Base-by-base conservation (phyloP, 768 basidiomycete species). In the Tulasnella sp. region DNA sequence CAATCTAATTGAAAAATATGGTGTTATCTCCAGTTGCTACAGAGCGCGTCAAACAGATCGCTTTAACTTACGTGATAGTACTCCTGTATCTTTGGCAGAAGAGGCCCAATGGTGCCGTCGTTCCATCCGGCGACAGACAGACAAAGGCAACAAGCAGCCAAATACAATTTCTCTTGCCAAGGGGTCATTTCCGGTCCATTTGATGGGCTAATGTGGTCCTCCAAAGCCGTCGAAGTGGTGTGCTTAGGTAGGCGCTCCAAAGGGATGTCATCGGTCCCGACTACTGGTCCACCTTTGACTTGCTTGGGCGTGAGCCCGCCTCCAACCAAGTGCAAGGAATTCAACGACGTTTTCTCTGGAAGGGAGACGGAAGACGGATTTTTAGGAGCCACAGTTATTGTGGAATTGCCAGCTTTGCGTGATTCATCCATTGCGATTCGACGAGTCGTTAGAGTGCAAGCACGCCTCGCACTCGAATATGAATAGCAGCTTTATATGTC, bases 41-140 rank as follows among this genome's bases (percentile, higher is more conserved):
- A 77, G 40, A 39, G 35, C 5, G 40, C 32, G 35, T 70, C 26
- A 20, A 37, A 29, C 13, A 1, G 26, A 20, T 29, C 13, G 42
- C 44, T 18, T 39, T 18, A 23, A 39, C 44, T 55, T 67, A 74
- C 77, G 5, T 61, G 18, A 78, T 78, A 78, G n/a, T 26, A 61
- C 23, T 78, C 72, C 57, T 73, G 77, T 26, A 78, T 78, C 29
- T 73, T 46, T 1, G 77, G 71, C 11, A 78, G 77, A 16, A 77
- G 35, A 11, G 77, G 70, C 26, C 77, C 77, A 35, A 77, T 32
- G 20, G 77, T 77, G n/a, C 40, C 77, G 44, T 77, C 77, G 70
- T 77, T 77, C 77, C 77, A 77, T n/a, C 77, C 77, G 16, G 70
- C 77, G n/a, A 77, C 61, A 40, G 70, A 77, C 13, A 77, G 46